These are phyloP conservation scores for Trichoderma sp. DNA, from an alignment of 2,329 filamentous ascomycete species.

Conservation along the genomic window DNA sequence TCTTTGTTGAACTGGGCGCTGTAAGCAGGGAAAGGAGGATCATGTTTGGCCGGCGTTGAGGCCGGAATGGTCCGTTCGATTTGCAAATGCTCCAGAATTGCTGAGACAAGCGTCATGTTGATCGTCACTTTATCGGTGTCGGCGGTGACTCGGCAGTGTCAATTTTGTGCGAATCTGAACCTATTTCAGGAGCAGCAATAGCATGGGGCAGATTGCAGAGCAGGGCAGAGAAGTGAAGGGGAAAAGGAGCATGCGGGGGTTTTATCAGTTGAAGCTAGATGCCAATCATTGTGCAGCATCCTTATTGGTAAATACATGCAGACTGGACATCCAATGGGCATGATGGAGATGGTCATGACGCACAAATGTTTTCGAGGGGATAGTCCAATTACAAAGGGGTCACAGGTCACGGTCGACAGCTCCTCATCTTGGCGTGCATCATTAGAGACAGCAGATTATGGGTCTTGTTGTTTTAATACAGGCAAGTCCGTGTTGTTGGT, in stretches of 20 bases:
- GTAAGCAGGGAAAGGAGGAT: slow-evolving; percentile 22
- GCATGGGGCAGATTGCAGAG: background rate
- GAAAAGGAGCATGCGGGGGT: background rate
- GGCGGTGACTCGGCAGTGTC: background rate
- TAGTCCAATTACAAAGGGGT: background rate
- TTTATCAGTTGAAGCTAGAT: background rate
- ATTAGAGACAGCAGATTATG: background rate
- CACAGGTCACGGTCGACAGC: background rate
- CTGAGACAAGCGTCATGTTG: background rate
- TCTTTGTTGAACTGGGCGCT: slow-evolving; percentile 21
- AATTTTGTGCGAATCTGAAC: background rate
- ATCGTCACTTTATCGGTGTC: background rate
- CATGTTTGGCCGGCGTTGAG: slow-evolving; percentile 18
- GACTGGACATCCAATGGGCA: background rate
- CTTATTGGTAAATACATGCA: background rate
- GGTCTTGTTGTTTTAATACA: background rate
- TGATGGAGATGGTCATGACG: background rate
- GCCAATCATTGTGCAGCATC: background rate
- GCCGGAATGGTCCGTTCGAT: slow-evolving; percentile 15
- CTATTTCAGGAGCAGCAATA: background rate
- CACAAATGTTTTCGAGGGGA: background rate
- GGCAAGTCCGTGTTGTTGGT: background rate
- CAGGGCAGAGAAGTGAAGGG: background rate
- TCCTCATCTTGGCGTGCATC: background rate
- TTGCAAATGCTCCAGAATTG: slow-evolving; percentile 22